Evolutionary conservation across 2,329 filamentous ascomycete species (phyloP).

Genomic region (Hypoxylon sp.): DNA sequence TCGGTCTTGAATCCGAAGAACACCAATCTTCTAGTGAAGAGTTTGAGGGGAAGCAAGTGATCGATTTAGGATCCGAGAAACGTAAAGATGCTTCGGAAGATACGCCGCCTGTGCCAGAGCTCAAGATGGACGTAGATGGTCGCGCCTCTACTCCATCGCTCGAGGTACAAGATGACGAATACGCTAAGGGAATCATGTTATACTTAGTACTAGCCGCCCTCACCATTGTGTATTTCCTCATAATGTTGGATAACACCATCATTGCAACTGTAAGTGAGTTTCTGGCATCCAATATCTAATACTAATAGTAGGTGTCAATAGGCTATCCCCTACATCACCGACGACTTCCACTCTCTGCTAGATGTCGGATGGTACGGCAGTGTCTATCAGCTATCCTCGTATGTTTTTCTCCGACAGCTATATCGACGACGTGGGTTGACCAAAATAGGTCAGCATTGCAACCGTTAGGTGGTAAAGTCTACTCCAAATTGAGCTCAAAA

Average conservation of each 20-base stretch:
- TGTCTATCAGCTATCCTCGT: slow-evolving; percentile 27
- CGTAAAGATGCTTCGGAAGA: background rate
- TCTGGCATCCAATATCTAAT: background rate
- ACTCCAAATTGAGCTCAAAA: slow-evolving; percentile 25
- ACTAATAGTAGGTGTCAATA: slow-evolving; percentile 3
- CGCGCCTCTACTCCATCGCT: background rate
- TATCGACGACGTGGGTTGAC: background rate
- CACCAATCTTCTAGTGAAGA: background rate
- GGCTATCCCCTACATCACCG: slow-evolving; percentile 34
- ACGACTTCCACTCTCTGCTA: slow-evolving; percentile 29
- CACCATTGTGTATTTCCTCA: slow-evolving; percentile 31
- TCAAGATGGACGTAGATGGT: background rate
- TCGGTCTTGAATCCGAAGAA: background rate
- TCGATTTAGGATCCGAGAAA: background rate
- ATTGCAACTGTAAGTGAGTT: slow-evolving; percentile 19
- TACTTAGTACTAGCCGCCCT: slow-evolving; percentile 14
- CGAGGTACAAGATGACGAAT: slow-evolving; percentile 17
- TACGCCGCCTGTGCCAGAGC: background rate
- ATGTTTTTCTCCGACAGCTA: background rate
- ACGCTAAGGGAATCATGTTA: slow-evolving; percentile 16
- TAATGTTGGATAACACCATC: slow-evolving; percentile 34
- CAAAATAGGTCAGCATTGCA: slow-evolving; percentile 22
- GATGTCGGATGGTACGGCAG: slow-evolving; percentile 52
- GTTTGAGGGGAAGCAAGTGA: background rate
- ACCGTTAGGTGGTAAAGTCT: slow-evolving; percentile 28